Evolutionary conservation across 345 rosid genomes (phyloP).

Genomic region (Nasturtium officinale): DNA sequence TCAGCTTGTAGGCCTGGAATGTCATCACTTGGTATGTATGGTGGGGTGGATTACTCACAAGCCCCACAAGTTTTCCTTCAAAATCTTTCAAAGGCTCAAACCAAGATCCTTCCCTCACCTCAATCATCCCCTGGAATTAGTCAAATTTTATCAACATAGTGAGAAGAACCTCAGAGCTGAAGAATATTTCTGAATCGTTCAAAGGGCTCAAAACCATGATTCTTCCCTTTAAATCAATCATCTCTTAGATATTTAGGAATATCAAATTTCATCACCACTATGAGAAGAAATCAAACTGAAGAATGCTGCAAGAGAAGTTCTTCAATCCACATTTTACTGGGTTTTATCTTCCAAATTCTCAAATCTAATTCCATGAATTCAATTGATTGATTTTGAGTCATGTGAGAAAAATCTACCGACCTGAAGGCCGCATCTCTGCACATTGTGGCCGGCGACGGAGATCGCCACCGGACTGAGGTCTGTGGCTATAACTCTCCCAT

Average conservation of each 20-base stretch:
- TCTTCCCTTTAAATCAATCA: constrained; percentile 55
- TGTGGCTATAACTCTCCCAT: constrained; percentile 69
- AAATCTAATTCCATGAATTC: not conserved
- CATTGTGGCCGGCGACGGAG: constrained; percentile 63
- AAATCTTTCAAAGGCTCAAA: constrained; percentile 69
- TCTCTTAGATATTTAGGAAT: constrained; percentile 45
- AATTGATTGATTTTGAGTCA: not conserved
- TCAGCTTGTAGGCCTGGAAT: constrained; percentile 78
- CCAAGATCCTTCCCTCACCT: constrained; percentile 83
- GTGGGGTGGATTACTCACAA: constrained; percentile 96
- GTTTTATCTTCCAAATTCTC: not conserved
- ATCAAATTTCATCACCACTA: not conserved
- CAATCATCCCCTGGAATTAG: constrained; percentile 55
- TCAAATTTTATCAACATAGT: not conserved
- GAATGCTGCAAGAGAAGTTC: not conserved
- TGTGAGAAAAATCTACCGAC: constrained; percentile 42
- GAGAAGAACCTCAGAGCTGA: constrained; percentile 3
- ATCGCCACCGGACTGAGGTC: constrained; percentile 76
- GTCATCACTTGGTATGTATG: constrained; percentile 76
- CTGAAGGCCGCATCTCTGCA: constrained; percentile 68
- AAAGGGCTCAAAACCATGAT: constrained; percentile 50
- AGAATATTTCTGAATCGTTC: not conserved
- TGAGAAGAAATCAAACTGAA: not conserved
- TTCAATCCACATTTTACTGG: not conserved
- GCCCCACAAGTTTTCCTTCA: constrained; percentile 69